phyloP scores from a whole-genome alignment of 495 filamentous ascomycete species.

The Geopyxis carbonaria region DNA sequence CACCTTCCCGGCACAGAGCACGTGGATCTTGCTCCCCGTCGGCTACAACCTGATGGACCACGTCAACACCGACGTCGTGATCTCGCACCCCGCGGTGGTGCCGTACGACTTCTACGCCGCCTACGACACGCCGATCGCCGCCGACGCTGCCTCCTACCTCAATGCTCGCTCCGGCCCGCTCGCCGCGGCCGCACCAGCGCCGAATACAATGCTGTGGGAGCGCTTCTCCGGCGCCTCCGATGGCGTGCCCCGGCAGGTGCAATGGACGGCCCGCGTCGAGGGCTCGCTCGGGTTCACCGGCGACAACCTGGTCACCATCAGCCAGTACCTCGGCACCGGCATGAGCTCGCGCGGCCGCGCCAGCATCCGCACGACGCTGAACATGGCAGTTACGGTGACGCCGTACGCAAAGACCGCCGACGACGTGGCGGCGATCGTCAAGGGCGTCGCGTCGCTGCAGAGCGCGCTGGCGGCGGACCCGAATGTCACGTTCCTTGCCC shows the following conservation, averaged over 20 bases:
- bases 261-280: slow-evolving; percentile 48
- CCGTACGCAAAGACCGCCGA: slow-evolving; percentile 39
- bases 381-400: slow-evolving; percentile 35
- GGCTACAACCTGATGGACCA: slow-evolving; percentile 60
- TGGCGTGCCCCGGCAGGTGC: slow-evolving; percentile 45
- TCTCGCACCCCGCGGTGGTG: slow-evolving; percentile 40
- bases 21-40: slow-evolving; percentile 62
- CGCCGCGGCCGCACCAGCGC: slow-evolving; percentile 51
- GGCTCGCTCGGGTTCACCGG: slow-evolving; percentile 28
- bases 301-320: slow-evolving; percentile 39
- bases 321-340: slow-evolving; percentile 48
- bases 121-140: slow-evolving; percentile 31
- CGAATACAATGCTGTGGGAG: slow-evolving; percentile 37
- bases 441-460: slow-evolving; percentile 42
- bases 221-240: slow-evolving; percentile 28
- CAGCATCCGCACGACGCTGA: slow-evolving; percentile 38
- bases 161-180: slow-evolving; percentile 42
- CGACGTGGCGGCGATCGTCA: slow-evolving; percentile 34
- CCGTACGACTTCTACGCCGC: slow-evolving; percentile 51
- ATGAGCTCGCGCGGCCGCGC: slow-evolving; percentile 43
- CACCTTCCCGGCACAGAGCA: slow-evolving; percentile 30
- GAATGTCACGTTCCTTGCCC: slow-evolving; percentile 37
- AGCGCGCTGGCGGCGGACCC: slow-evolving; percentile 34
- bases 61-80: slow-evolving; percentile 49
- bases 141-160: slow-evolving; percentile 33